A percentile compares a stretch with the other conserved stretches of the same genome.
phyloP scores from a whole-genome alignment of 768 basidiomycete genomes.

The Tylopilus rubrobrunneus region DNA sequence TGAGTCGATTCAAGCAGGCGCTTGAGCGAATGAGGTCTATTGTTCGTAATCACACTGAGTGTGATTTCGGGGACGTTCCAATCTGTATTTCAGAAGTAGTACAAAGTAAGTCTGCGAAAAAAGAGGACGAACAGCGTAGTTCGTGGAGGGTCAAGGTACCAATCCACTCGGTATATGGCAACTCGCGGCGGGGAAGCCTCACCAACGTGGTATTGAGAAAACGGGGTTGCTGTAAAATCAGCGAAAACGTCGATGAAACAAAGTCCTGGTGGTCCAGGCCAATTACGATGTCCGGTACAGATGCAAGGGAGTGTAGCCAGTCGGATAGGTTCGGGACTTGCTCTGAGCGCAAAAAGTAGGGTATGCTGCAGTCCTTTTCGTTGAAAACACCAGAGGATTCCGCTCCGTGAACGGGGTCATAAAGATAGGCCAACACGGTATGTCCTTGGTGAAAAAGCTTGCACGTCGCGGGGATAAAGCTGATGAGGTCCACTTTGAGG shows the following conservation, averaged over 20 bases:
- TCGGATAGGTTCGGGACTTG: constrained; percentile 11
- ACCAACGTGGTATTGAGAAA: constrained; percentile 35
- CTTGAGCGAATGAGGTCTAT: constrained; percentile 64
- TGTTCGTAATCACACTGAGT: constrained; percentile 72
- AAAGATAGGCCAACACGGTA: constrained; percentile 30
- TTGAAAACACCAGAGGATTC: constrained; percentile 4
- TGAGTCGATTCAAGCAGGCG: constrained; percentile 65
- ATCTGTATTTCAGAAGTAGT: constrained; percentile 39
- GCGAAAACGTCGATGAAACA: constrained; percentile 20
- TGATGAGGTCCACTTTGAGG: constrained; percentile 29
- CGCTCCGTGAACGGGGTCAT: constrained; percentile 11
- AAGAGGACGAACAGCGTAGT: constrained; percentile 23
- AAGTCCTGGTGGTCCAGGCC: constrained; percentile 30
- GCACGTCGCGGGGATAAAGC: constrained; percentile 35
- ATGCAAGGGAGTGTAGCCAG: constrained; percentile 32
- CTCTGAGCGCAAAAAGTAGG: constrained; percentile 15
- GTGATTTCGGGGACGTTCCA: constrained; percentile 72
- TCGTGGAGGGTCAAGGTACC: constrained; percentile 52
- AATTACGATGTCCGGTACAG: constrained; percentile 33
- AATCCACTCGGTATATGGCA: constrained; percentile 60
- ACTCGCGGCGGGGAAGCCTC: constrained; percentile 44
- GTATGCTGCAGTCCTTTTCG: constrained; percentile 14
- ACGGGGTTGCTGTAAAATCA: constrained; percentile 17
- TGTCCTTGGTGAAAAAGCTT: constrained; percentile 31
- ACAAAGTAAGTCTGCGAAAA: constrained; percentile 8